A percentile compares a stretch with the other conserved stretches of the same genome.
These are phyloP conservation scores for Sparassis latifolia DNA, from an alignment of 1,284 basidiomycete species.

Conservation along the genomic window DNA sequence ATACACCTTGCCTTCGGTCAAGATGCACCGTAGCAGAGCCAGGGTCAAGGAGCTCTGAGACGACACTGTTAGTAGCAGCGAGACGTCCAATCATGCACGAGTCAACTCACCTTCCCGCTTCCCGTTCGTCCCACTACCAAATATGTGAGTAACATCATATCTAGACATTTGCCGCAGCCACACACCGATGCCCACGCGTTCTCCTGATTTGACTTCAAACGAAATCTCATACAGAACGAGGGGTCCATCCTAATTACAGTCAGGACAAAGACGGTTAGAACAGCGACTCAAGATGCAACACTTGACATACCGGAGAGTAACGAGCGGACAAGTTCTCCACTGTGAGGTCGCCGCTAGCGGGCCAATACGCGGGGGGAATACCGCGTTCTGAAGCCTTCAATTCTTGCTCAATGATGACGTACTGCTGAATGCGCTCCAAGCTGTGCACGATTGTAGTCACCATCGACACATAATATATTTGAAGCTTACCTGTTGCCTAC, in stretches of 20 bases:
- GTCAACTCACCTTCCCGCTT: constrained; percentile 53
- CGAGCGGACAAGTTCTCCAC: constrained; percentile 58
- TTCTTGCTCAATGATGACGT: constrained; percentile 73
- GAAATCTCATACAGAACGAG: constrained; percentile 44
- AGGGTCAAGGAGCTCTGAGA: constrained; percentile 41
- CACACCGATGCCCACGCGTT: constrained; percentile 43
- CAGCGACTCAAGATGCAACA: too few species aligned
- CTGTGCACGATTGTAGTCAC: neutral
- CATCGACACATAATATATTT: neutral
- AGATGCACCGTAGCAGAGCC: constrained; percentile 38
- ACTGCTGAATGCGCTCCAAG: constrained; percentile 48
- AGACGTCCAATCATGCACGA: constrained; percentile 1
- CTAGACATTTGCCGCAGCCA: neutral
- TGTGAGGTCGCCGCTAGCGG: constrained; percentile 59
- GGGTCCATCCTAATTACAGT: constrained; percentile 28
- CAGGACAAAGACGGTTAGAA: too few species aligned
- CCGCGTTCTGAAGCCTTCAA: constrained; percentile 41
- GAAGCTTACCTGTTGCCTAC: constrained; percentile 39
- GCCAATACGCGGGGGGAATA: constrained; percentile 73
- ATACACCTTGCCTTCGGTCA: constrained; percentile 36
- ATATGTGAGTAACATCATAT: neutral
- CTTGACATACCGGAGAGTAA: constrained; percentile 36
- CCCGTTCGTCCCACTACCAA: constrained; percentile 63
- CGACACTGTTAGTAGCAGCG: constrained; percentile 25
- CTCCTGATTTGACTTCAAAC: constrained; percentile 44